A percentile compares a stretch with the other conserved stretches of the same genome.
Conservation (phyloP, 148 eudicot genomes). For the Chenopodium album region DNA sequence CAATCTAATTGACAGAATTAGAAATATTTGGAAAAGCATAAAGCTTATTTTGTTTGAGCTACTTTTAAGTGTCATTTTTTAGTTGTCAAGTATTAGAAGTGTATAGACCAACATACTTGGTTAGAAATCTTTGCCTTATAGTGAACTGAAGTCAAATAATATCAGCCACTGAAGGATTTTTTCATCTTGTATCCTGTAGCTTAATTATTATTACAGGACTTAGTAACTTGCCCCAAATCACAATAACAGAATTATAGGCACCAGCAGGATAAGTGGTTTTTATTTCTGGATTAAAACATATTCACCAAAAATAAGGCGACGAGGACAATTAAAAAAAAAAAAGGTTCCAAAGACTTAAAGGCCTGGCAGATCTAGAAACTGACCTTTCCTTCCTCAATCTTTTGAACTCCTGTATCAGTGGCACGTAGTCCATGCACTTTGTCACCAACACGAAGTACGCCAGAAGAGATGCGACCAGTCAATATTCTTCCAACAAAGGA, state of each 20-base stretch:
- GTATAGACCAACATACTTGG: neutral
- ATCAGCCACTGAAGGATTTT: neutral
- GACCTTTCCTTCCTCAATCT: conserved; percentile 98
- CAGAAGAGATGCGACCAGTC: conserved; percentile 83
- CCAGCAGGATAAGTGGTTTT: too few relatives aligned
- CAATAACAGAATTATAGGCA: too few relatives aligned
- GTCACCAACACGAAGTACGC: conserved; percentile 79
- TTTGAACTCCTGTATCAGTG: conserved; percentile 62
- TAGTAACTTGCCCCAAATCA: too few relatives aligned
- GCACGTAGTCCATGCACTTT: conserved; percentile 80
- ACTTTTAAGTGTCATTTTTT: neutral
- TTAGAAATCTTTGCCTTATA: neutral
- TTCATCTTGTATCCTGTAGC: neutral
- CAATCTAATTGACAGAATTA: neutral
- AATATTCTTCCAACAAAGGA: conserved; percentile 85
- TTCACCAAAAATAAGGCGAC: neutral
- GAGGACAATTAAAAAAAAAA: neutral
- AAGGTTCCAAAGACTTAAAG: neutral
- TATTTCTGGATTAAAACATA: too few relatives aligned
- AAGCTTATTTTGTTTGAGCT: neutral
- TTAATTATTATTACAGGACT: neutral
- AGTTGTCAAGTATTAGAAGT: neutral
- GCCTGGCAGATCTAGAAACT: conserved; percentile 7
- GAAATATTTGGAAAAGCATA: neutral
- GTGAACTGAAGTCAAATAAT: neutral